Percentiles rank a stretch among this genome's conserved stretches.
Evolutionary conservation across 2,329 filamentous ascomycete species (phyloP).

Genomic region (Fusarium kyushuense): DNA sequence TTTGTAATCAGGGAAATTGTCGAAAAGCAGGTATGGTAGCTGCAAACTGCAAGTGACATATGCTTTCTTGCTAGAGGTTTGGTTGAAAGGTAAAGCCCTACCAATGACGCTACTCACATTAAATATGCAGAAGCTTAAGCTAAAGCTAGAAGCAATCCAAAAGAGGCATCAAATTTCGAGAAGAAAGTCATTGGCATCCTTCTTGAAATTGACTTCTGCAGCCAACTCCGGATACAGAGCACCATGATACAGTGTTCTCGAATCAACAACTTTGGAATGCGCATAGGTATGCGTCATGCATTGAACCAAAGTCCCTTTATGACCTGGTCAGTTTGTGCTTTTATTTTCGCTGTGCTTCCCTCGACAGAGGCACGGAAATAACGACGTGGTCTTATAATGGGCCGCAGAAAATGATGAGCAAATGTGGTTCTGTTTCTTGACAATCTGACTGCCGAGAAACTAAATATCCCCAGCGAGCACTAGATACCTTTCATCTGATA

Average conservation of each 20-base stretch:
- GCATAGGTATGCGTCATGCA: conserved; percentile 21
- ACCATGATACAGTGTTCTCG: conserved; percentile 3
- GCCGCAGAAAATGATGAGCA: conserved; percentile 6
- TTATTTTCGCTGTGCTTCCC: not conserved
- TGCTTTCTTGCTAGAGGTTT: not conserved
- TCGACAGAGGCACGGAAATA: not conserved
- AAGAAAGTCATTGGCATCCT: not conserved
- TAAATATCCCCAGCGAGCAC: not conserved
- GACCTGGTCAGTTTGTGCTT: not conserved
- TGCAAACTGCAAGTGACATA: conserved; percentile 20
- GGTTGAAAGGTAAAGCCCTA: not conserved
- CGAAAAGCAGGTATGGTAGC: conserved; percentile 2
- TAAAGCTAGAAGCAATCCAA: conserved; percentile 13
- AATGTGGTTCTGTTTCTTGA: not conserved
- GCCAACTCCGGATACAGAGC: not conserved
- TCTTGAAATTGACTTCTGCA: conserved; percentile 5
- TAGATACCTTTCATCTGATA: conserved; percentile 3
- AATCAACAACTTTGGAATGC: not conserved
- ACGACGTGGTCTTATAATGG: not conserved
- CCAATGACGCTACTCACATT: not conserved
- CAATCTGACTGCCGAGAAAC: conserved; percentile 1
- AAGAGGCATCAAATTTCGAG: conserved; percentile 25
- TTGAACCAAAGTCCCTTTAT: conserved; percentile 29
- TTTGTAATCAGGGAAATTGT: not conserved
- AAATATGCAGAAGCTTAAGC: not conserved